Evolutionary conservation across 75 land plant genomes (phyloP).

Genomic region (Sequoia sempervirens): DNA sequence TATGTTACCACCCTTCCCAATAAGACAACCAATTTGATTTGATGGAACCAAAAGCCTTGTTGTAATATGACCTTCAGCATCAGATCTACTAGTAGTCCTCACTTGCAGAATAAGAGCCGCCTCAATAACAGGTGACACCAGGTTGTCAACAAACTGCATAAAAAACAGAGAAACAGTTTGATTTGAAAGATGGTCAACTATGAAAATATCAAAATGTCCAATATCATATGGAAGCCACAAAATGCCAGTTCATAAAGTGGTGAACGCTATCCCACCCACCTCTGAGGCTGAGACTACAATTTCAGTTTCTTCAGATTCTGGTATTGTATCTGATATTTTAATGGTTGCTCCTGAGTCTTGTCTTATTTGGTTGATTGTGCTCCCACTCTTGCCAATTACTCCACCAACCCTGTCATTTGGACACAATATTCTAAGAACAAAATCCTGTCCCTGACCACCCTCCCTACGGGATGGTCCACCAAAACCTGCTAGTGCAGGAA

Average conservation of each 20-base stretch:
- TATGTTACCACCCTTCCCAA: conserved; percentile 85
- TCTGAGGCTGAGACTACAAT: conserved; percentile 77
- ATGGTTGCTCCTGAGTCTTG: conserved; percentile 75
- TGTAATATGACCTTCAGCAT: conserved; percentile 56
- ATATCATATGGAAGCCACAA: too few species aligned
- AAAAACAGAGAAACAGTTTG: too few species aligned
- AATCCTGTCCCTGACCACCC: conserved; percentile 49
- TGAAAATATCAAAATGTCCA: too few species aligned
- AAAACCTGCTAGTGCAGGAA: conserved; percentile 11
- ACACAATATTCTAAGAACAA: conserved; percentile 68
- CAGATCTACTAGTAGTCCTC: conserved; percentile 57
- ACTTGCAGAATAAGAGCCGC: conserved; percentile 85
- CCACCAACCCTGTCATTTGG: conserved; percentile 82
- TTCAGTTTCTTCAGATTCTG: conserved; percentile 78
- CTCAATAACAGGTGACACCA: conserved; percentile 74
- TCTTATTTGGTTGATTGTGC: conserved; percentile 76
- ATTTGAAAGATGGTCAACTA: too few species aligned
- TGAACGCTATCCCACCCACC: too few species aligned
- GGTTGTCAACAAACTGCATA: conserved; percentile 75
- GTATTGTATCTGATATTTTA: conserved; percentile 67
- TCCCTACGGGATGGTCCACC: conserved; percentile 35
- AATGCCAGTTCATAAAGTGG: too few species aligned
- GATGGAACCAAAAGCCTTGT: conserved; percentile 87
- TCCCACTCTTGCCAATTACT: conserved; percentile 94
- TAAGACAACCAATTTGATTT: conserved; percentile 81